Base-by-base conservation (phyloP, 1,284 basidiomycete genomes). In the Schizophyllum commune region DNA sequence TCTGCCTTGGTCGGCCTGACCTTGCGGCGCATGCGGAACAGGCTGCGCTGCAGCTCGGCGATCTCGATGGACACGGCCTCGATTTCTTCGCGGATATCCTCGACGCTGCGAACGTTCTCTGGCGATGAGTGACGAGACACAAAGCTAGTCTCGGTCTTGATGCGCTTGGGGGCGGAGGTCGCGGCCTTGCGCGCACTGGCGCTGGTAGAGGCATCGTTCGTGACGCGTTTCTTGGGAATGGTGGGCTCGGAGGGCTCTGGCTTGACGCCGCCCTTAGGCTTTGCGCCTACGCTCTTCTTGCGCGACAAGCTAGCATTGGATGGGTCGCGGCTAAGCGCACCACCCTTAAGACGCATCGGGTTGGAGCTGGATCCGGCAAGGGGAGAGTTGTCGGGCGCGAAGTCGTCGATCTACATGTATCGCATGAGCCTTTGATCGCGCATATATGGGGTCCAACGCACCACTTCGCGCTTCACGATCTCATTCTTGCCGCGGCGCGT, bases 171-270 rank as follows among this genome's bases (percentile, higher is more conserved):
- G 39, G 39, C 17, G 8, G 39, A 47, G 9, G 39, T 3, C 8
- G 13, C 39, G 17, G 39, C 39, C 39, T 11, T 27, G 27, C 27
- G 27, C 27, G 27, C 27, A 5, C 27, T 17, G 39, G 39, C 9
- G 9, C 39, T 17, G 17, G 39, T 61, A 32, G 69, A 70, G 2
- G 68, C 67, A 13, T 64, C 60, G 55, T 72, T 70, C 2, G 71
- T 73, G 34, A 61, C 60, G 56, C 76, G 75, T 66, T 79, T 79
- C 21, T 64, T 69, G 22, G 75, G 71, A 47, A 76, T 61, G 22
- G 64, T 64, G n/a, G 67, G 11, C n/a, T 73, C 72, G 1, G 60
- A 27, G 17, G 69, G 65, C 63, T 75, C 77, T 1, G 70, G 62
- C 61, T 78, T 78, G 58, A 72, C 64, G n/a, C 22, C 34, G n/a